Conservation (phyloP, 148 eudicot genomes). For the Chenopodium quinoa region DNA sequence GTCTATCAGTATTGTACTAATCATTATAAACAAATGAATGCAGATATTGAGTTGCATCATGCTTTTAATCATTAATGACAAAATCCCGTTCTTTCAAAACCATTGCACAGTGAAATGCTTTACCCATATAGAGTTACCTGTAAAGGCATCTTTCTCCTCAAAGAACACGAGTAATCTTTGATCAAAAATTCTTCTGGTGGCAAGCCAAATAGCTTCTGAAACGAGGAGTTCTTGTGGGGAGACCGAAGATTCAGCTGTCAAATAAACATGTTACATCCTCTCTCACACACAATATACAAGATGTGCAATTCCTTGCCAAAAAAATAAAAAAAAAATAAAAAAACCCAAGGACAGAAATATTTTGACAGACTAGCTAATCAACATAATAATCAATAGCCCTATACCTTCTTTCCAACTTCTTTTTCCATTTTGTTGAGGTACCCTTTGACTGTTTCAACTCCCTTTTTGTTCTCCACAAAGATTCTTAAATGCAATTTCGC, state of each 20-base stretch:
- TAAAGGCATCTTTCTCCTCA: constrained; percentile 72
- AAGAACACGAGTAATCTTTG: constrained; percentile 76
- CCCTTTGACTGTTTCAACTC: constrained; percentile 73
- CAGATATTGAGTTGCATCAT: background rate
- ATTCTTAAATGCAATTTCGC: constrained; percentile 81
- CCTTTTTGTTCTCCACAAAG: constrained; percentile 83
- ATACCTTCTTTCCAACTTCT: constrained; percentile 91
- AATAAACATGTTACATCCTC: constrained; percentile 18
- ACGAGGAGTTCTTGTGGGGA: constrained; percentile 74
- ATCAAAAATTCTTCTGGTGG: constrained; percentile 92
- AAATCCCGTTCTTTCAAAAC: background rate
- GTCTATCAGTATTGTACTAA: background rate
- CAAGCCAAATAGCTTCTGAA: constrained; percentile 78
- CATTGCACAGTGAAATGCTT: background rate
- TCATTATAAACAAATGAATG: background rate
- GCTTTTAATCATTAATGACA: background rate
- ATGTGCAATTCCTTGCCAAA: background rate
- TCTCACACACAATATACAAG: background rate
- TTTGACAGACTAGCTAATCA: no score
- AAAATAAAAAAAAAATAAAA: no score
- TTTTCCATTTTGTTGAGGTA: constrained; percentile 82
- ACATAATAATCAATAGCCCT: background rate
- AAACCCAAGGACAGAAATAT: no score
- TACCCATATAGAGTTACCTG: constrained; percentile 48
- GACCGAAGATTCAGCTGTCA: constrained; percentile 77